These are phyloP conservation scores for Aspergillus glaucus DNA, from an alignment of 2,329 filamentous ascomycete genomes.

Conservation along the genomic window DNA sequence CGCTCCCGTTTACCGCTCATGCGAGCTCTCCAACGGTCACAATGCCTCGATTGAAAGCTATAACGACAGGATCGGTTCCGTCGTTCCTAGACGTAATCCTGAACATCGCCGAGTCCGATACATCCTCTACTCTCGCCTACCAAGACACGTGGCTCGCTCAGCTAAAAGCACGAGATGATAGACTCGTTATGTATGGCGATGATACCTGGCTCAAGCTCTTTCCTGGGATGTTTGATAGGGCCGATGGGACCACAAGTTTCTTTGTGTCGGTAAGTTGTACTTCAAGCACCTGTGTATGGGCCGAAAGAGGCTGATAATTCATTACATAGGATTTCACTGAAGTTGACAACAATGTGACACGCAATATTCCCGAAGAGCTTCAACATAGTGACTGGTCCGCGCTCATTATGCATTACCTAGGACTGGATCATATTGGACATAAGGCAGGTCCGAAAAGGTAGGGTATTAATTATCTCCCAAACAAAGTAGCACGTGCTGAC, in stretches of 20 bases:
- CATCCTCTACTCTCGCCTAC: conserved; percentile 73
- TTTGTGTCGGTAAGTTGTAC: conserved; percentile 76
- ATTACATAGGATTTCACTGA: conserved; percentile 78
- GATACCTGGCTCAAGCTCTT: conserved; percentile 99
- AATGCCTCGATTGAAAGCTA: conserved; percentile 95
- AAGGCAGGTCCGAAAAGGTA: conserved; percentile 84
- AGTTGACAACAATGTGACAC: conserved; percentile 94
- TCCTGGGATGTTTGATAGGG: conserved; percentile 75
- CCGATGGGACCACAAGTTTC: conserved; percentile 93
- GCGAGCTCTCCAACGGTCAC: conserved; percentile 96
- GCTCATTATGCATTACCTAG: conserved; percentile 92
- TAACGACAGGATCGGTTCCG: conserved; percentile 95
- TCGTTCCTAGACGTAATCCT: conserved; percentile 96
- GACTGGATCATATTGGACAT: conserved; percentile 94
- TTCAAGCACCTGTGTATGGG: background rate
- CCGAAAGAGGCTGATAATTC: conserved; percentile 12
- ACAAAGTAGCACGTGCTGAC: conserved; percentile 12
- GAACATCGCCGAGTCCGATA: conserved; percentile 92
- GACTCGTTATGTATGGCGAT: conserved; percentile 90
- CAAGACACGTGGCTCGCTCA: conserved; percentile 97
- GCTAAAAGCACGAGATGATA: conserved; percentile 70
- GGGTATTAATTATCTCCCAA: background rate
- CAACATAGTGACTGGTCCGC: conserved; percentile 76
- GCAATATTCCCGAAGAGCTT: conserved; percentile 75
- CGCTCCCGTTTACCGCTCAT: conserved; percentile 90